phyloP scores from a whole-genome alignment of 345 rosid genomes.

The Sonneratia alba region DNA sequence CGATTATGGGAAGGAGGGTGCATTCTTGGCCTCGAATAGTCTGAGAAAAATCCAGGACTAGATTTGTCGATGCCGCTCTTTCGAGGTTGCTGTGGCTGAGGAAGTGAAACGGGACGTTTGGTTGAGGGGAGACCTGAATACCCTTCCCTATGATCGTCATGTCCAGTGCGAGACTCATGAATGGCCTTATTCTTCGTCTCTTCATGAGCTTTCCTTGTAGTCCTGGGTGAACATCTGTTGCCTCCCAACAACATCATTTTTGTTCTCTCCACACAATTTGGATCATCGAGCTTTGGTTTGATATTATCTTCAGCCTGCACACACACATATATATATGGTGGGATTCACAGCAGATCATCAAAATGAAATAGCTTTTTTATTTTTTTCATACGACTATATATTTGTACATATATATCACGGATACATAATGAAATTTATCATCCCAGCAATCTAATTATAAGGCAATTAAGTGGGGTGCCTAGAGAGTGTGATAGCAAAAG shows the following conservation, averaged over 20 bases:
- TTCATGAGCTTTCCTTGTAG: background rate
- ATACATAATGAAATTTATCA: background rate
- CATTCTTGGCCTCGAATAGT: slow-evolving; percentile 44
- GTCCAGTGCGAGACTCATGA: background rate
- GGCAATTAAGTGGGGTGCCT: background rate
- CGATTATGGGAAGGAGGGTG: slow-evolving; percentile 47
- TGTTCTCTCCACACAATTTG: background rate
- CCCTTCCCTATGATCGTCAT: background rate
- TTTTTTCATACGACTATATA: no score
- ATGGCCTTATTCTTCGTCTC: background rate
- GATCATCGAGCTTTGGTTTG: background rate
- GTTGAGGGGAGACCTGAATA: background rate
- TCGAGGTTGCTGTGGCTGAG: background rate
- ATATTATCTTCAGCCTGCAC: background rate
- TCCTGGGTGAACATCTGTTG: no score
- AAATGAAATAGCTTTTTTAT: no score
- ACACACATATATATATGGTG: background rate
- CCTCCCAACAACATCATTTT: background rate
- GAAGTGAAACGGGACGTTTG: background rate
- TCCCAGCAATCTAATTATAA: background rate
- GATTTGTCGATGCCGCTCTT: background rate
- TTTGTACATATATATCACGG: background rate
- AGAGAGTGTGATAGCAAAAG: background rate
- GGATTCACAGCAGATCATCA: background rate
- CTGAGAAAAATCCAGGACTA: slow-evolving; percentile 29